These are phyloP conservation scores for Senna tora DNA, from an alignment of 306 rosid genomes.

Conservation along the genomic window DNA sequence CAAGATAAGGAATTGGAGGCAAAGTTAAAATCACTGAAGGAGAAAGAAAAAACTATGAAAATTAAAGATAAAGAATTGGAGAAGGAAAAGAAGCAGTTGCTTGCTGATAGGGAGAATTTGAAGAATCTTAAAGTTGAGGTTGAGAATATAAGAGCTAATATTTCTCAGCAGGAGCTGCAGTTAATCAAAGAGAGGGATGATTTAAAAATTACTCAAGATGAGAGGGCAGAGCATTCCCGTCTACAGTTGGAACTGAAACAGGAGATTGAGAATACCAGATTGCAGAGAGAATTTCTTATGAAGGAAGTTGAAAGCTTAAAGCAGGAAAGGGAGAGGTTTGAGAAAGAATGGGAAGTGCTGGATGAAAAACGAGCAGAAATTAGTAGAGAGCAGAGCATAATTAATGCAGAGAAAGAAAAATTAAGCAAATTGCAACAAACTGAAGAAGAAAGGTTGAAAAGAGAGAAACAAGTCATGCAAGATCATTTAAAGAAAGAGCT, in stretches of 20 bases:
- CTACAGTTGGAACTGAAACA: conserved; percentile 72
- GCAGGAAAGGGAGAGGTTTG: conserved; percentile 79
- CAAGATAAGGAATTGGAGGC: conserved; percentile 69
- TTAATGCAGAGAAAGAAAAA: conserved; percentile 68
- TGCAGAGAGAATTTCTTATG: conserved; percentile 53
- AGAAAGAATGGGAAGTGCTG: conserved; percentile 84
- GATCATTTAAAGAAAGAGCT: conserved; percentile 61
- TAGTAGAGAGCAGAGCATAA: conserved; percentile 46
- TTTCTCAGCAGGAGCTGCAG: conserved; percentile 60
- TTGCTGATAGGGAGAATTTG: conserved; percentile 58
- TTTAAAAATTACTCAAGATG: conserved; percentile 58
- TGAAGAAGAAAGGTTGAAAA: conserved; percentile 73
- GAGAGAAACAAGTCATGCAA: conserved; percentile 57
- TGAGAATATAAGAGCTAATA: conserved; percentile 60
- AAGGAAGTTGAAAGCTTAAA: conserved; percentile 71
- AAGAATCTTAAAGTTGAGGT: conserved; percentile 60
- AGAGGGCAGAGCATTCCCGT: conserved; percentile 74
- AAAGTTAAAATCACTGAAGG: conserved; percentile 57
- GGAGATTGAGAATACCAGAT: conserved; percentile 72
- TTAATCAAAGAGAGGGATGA: conserved; percentile 63
- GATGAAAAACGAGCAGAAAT: conserved; percentile 72
- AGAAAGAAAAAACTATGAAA: conserved; percentile 63
- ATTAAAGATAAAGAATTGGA: conserved; percentile 68
- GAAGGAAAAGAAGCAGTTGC: conserved; percentile 62
- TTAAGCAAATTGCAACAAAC: conserved; percentile 50